These are phyloP conservation scores for Prunus davidiana DNA, from an alignment of 306 rosid species.

Conservation along the genomic window DNA sequence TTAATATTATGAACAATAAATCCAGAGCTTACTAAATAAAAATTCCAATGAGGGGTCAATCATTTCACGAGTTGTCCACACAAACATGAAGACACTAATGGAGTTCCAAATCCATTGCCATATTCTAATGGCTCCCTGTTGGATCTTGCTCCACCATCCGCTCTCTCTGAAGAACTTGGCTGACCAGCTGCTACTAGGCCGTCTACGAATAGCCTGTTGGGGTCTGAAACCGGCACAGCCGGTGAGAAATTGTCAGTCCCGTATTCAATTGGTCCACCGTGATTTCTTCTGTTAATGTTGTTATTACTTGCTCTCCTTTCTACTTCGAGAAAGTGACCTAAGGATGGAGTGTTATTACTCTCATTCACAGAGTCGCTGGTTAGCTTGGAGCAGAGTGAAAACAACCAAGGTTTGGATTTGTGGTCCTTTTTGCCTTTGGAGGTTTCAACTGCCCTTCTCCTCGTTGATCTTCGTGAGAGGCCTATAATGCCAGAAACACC, in stretches of 20 bases:
- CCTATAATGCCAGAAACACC: conserved; percentile 52
- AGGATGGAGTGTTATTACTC: conserved; percentile 47
- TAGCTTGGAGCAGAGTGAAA: conserved; percentile 62
- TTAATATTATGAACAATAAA: neutral
- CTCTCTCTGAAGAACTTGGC: conserved; percentile 21
- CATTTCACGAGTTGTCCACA: conserved; percentile 31
- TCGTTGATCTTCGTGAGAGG: conserved; percentile 51
- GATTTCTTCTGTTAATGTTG: conserved; percentile 29
- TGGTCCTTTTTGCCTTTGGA: conserved; percentile 37
- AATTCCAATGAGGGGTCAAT: neutral
- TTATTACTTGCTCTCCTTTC: conserved; percentile 46
- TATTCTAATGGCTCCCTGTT: conserved; percentile 25
- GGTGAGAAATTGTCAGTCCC: conserved; percentile 31
- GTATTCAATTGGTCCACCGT: conserved; percentile 11
- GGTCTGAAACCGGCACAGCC: neutral
- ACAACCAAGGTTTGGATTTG: conserved; percentile 54
- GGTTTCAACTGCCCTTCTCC: conserved; percentile 38
- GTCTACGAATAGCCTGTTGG: conserved; percentile 28
- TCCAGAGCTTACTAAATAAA: neutral
- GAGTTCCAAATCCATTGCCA: conserved; percentile 33
- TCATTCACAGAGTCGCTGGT: conserved; percentile 50
- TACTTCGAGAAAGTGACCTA: conserved; percentile 66
- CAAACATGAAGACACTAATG: conserved; percentile 35
- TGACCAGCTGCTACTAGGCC: conserved; percentile 32
- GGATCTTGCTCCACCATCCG: conserved; percentile 23